Evolutionary conservation across 2,329 filamentous ascomycete species (phyloP), one percentile per base, ranked within the genome.

Genomic region (Nigrospora osmanthi): DNA sequence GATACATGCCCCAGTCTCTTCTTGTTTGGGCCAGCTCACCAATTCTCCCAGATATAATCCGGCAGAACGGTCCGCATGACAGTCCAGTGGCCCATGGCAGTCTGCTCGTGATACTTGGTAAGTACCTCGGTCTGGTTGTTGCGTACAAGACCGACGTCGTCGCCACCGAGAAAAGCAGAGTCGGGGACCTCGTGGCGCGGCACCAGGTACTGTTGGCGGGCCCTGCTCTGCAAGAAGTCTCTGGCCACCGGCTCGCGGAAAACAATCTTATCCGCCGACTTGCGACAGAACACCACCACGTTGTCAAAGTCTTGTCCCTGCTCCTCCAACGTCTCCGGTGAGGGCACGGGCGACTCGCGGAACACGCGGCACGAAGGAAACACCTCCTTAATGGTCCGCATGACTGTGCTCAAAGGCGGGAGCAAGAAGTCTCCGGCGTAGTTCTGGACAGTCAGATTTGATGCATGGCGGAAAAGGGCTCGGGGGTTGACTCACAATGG

Each of bases 301-400:
- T 98, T 98, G 60, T 89, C 88, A 63, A 97, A 96, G 59, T 95
- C 87, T 28, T 69, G 66, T 3, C 70, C 71, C 15, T 70, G 64
- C 36, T 68, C 59, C 33, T 71, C 69, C 17, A 78, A 63, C 9
- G 69, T 65, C 19, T 69, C 66, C 1, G 66, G 64, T 5, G 78
- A 69, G 3, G 71, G 66, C 1, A 72, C 66, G 4, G 80, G 73
- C 23, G 77, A 73, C 66, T 98, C 93, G 50, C 93, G 84, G 76
- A 89, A 98, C 55, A 95, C 80, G 48, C 89, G 87, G 67, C 93
- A 98, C 4, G 81, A 80, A n/a, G 88, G 85, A 65, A 97, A 98
- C 46, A 93, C 81, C 28, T 78, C 65, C 50, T 75, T 75, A 62
- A 97, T 90, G 31, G 93, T 97, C 58, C 85, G 81, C 54, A 95